Base-by-base conservation (phyloP, 2,329 filamentous ascomycete genomes). In the Botrytis hyacinthi region DNA sequence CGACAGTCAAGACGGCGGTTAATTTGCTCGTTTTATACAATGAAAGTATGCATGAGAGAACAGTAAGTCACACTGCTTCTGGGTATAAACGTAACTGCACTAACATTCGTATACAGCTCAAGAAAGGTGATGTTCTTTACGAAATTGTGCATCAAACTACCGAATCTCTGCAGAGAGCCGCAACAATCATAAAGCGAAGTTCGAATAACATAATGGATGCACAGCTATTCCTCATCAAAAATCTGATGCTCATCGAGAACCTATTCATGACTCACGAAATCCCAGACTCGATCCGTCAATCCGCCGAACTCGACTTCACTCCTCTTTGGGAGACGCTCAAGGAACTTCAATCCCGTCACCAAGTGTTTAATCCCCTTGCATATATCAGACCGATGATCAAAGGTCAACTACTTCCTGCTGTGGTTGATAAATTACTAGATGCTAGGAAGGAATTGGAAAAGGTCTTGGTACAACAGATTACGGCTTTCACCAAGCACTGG, bases 211-310 rank as follows among this genome's bases (percentile, higher is more conserved):
- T 88, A 2, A 87, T 91, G 10, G 94, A 98, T 80, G 89, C 92
- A 0, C 93, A 97, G 77, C 87, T 99, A 7, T 99, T 99, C 83
- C 91, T 98, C 80, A 91, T 99, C 78, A 96, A 95, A 78, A 97
- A 99, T 81, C 87, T 99, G 2, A 91, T 99, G 68, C 91, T 98
- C 68, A 88, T 99, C 70, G 98, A 98, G 83, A 97, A 98, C 81
- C 93, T 98, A 81, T 92, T 99, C 70, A 91, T 99, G 40, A 95
- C 95, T 16, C 94, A 99, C 75, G 96, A 99, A 83, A 98, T 99
- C 77, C 95, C 89, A 70, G 89, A 91, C 76, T 86, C 78, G 26
- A 84, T 88, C 74, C 87, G 86, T 72, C 85, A 87, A 62, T 82
- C 83, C 10, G 81, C 83, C 26, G 83, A 84, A 84, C 88, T 90